Base-by-base conservation (phyloP, 2,329 filamentous ascomycete species). In the Tolypocladium sp. region DNA sequence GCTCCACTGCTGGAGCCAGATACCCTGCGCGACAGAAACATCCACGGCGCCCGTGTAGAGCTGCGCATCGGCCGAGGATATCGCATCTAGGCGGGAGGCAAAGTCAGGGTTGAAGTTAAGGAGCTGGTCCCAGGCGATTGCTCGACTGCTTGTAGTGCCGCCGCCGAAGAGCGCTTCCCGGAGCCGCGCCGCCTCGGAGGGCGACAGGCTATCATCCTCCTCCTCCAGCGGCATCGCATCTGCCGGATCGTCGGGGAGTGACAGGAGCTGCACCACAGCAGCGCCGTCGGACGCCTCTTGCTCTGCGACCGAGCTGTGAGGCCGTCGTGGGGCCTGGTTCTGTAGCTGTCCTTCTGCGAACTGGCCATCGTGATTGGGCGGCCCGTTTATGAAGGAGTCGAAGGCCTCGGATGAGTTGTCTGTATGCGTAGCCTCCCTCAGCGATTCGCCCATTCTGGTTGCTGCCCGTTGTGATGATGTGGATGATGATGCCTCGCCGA, bases 1-100 rank as follows among this genome's bases (percentile, higher is more conserved):
- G 40, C 77, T 76, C 83, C 84, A 87, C 64, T 84, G 78, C 41
- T 75, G 71, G 15, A 82, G 69, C 82, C 82, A 85, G 20, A 72
- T 63, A 54, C 73, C 65, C 66, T 71, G 76, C 27, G 76, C 76
- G 59, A 75, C 73, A 5, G 66, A 64, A 0, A 66, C 46, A 61
- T 80, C 73, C 2, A 63, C 60, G 8, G 73, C 70, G 15, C 81
- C 81, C 30, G 79, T 58, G 54, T 76, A 70, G 38, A 63, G 63
- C 49, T 60, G 58, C 54, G 59, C 62, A 55, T 64, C 63, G 22
- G 58, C 56, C 33, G 62, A 61, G 17, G 62, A 64, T 35, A 4
- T 20, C 20, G 61, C 42, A 30, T 63, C 63, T 6, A 67, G 64
- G 5, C 65, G 38, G 6, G 64, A 63, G 17, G 79, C 59, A 61